These are phyloP conservation scores for Geum urbanum DNA, from an alignment of 306 rosid species.

Conservation along the genomic window DNA sequence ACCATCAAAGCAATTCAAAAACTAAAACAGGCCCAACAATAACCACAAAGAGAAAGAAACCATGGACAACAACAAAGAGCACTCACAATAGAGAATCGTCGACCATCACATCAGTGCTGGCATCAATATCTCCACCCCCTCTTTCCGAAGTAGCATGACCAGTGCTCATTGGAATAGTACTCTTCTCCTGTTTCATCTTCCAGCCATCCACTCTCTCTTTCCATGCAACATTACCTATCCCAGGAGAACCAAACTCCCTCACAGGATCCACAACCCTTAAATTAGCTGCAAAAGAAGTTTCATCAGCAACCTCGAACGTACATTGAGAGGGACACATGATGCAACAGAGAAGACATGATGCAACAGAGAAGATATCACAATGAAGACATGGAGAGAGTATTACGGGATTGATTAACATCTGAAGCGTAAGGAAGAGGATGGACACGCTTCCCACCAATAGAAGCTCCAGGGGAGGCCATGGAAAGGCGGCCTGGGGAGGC, in stretches of 20 bases:
- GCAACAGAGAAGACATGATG: conserved; percentile 14
- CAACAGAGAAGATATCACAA: conserved; percentile 1
- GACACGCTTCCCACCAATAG: conserved; percentile 57
- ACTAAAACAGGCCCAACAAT: conserved; percentile 10
- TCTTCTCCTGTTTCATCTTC: conserved; percentile 97
- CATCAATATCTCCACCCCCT: conserved; percentile 92
- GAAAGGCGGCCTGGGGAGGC: conserved; percentile 88
- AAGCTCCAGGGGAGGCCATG: conserved; percentile 80
- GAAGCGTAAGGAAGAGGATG: conserved; percentile 62
- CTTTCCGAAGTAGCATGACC: conserved; percentile 91
- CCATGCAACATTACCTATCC: conserved; percentile 95
- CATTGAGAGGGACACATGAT: conserved; percentile 16
- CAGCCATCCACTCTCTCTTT: conserved; percentile 99
- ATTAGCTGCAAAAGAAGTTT: conserved; percentile 51
- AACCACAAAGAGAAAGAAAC: not conserved
- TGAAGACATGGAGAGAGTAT: conserved; percentile 14
- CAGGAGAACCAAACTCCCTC: conserved; percentile 50
- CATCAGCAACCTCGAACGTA: conserved; percentile 26
- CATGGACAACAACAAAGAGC: not conserved
- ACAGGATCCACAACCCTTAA: conserved; percentile 62
- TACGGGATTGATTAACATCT: conserved; percentile 80
- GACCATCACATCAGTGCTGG: conserved; percentile 78
- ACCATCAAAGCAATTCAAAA: conserved; percentile 9
- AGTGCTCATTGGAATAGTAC: conserved; percentile 76
- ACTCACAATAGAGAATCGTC: conserved; percentile 87